Evolutionary conservation across 176 grass and related monocot species (phyloP).

Genomic region (Ananas comosus): DNA sequence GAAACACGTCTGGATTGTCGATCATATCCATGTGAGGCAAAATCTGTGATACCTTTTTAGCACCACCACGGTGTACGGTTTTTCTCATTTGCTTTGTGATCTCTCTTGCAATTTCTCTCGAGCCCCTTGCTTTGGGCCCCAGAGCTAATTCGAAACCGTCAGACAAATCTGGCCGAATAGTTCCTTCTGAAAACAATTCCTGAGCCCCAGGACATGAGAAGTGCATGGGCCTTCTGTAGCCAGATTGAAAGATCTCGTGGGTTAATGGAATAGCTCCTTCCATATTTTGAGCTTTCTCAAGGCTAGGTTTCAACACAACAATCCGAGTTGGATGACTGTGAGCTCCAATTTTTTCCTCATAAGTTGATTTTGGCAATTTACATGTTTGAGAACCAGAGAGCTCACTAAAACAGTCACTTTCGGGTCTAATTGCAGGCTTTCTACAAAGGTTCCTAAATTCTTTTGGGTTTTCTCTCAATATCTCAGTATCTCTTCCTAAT

Average conservation of each 20-base stretch:
- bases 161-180: slow-evolving; percentile 7
- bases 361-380: slow-evolving; percentile 54
- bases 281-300: slow-evolving; percentile 51
- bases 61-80: slow-evolving; percentile 19
- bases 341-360: slow-evolving; percentile 31
- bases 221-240: slow-evolving; percentile 27
- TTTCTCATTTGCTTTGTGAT: slow-evolving; percentile 59
- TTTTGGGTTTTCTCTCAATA: slow-evolving; percentile 20
- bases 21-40: slow-evolving; percentile 26
- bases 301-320: slow-evolving; percentile 77
- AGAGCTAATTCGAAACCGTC: slow-evolving; percentile 9
- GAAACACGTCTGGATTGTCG: slow-evolving; percentile 33
- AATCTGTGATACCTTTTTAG: slow-evolving; percentile 29
- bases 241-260: slow-evolving; percentile 30
- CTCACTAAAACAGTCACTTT: not conserved
- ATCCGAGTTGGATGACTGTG: slow-evolving; percentile 48
- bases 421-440: slow-evolving; percentile 21
- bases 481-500: slow-evolving; percentile 25
- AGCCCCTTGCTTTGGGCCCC: slow-evolving; percentile 39
- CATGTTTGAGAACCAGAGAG: slow-evolving; percentile 37
- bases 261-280: slow-evolving; percentile 27
- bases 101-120: slow-evolving; percentile 75
- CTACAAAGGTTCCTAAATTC: slow-evolving; percentile 29
- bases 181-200: slow-evolving; percentile 30
- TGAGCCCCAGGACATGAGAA: slow-evolving; percentile 20